phyloP scores from a whole-genome alignment of 805 yeast species.

The Metschnikowia borealis region DNA sequence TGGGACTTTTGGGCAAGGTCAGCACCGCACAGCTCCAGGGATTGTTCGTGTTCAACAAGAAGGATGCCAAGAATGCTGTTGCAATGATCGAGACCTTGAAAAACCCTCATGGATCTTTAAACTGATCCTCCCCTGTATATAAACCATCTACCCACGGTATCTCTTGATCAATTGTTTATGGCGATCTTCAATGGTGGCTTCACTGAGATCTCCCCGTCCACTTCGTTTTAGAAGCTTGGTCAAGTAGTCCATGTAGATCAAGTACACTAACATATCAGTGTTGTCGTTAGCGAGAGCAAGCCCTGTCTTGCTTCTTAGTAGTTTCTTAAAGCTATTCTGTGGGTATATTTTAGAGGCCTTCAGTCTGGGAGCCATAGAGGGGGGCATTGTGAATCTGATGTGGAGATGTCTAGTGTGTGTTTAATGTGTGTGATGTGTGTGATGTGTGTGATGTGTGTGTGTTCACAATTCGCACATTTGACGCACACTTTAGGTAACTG shows the following conservation, averaged over 20 bases:
- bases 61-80: conserved; percentile 73
- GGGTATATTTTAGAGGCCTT: conserved; percentile 8
- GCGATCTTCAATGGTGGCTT: conserved; percentile 37
- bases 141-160: conserved; percentile 29
- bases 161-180: conserved; percentile 28
- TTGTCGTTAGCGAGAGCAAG: conserved; percentile 28
- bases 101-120: conserved; percentile 22
- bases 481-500: background rate
- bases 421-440: no score
- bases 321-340: conserved; percentile 9
- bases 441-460: background rate
- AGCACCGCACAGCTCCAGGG: conserved; percentile 97
- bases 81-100: conserved; percentile 51
- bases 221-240: conserved; percentile 36
- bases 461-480: background rate
- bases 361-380: background rate
- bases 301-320: conserved; percentile 9
- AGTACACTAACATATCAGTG: conserved; percentile 41
- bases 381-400: background rate
- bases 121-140: background rate
- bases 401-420: background rate
- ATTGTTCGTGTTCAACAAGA: conserved; percentile 85
- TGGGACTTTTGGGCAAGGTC: conserved; percentile 45
- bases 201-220: conserved; percentile 33
- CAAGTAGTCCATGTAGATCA: conserved; percentile 47